Evolutionary conservation across 352 stramenopile species (phyloP).

Genomic region (Phytophthora constricta): DNA sequence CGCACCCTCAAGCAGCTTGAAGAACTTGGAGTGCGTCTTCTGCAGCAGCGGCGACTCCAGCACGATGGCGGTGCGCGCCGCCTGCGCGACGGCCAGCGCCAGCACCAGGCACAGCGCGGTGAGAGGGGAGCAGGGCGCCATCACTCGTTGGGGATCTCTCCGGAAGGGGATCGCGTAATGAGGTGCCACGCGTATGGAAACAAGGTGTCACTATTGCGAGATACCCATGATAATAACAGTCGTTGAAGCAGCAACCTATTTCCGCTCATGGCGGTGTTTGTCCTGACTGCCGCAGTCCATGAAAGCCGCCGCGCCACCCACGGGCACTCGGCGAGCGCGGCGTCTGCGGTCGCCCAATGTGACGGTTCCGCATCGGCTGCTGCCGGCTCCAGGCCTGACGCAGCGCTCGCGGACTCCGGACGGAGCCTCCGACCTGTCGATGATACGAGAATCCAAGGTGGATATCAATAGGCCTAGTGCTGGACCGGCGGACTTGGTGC

Average conservation of each 20-base stretch:
- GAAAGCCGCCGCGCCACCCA: constrained; percentile 19
- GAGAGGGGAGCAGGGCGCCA: constrained; percentile 31
- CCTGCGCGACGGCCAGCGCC: constrained; percentile 31
- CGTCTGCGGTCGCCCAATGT: constrained; percentile 23
- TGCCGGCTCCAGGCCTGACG: constrained; percentile 5
- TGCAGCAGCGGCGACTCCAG: constrained; percentile 65
- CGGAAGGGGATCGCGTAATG: constrained; percentile 20
- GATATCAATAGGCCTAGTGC: not conserved
- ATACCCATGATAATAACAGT: not conserved
- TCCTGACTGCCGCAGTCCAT: constrained; percentile 18
- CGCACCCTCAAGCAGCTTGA: constrained; percentile 67
- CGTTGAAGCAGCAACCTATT: constrained; percentile 15
- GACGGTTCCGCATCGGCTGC: constrained; percentile 4
- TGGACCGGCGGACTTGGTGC: constrained; percentile 41
- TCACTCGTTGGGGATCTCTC: not conserved
- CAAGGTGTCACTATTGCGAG: not conserved
- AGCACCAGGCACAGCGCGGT: constrained; percentile 27
- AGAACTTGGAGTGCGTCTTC: constrained; percentile 79
- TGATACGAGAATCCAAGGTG: constrained; percentile 12
- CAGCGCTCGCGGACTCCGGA: constrained; percentile 16
- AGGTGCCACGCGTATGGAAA: constrained; percentile 30
- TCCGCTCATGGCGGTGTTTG: not conserved
- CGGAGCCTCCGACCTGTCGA: not conserved
- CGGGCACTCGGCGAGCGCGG: constrained; percentile 13
- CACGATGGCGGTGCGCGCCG: constrained; percentile 72